Percentiles rank a stretch among this genome's conserved stretches.
phyloP scores from a whole-genome alignment of 139 green algal genomes.

The Chlamydomonas schloesseri region DNA sequence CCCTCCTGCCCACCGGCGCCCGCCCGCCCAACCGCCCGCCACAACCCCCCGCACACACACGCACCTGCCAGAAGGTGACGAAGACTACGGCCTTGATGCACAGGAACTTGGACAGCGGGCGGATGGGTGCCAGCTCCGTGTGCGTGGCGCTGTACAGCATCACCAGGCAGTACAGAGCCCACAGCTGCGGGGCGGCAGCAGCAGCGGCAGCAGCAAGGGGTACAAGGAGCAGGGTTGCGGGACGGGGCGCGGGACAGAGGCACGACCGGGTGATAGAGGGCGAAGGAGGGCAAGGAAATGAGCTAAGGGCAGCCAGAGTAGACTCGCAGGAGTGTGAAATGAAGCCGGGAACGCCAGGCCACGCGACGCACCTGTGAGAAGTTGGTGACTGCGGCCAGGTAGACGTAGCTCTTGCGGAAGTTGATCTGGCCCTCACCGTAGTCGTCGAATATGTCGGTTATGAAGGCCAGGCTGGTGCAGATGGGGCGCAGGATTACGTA shows the following conservation, averaged over 20 bases:
- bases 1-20: too few relatives aligned
- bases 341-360: too few relatives aligned
- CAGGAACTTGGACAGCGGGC: conserved; percentile 94
- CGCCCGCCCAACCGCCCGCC: not conserved
- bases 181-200: conserved; percentile 67
- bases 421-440: conserved; percentile 84
- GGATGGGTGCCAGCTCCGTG: conserved; percentile 90
- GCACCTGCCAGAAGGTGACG: conserved; percentile 94
- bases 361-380: conserved; percentile 65
- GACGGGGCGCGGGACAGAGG: too few relatives aligned
- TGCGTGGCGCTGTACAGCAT: conserved; percentile 90
- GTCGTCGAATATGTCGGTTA: conserved; percentile 73
- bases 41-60: not conserved
- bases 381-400: conserved; percentile 86
- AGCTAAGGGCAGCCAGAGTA: too few relatives aligned
- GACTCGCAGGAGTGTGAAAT: too few relatives aligned
- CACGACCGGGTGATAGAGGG: too few relatives aligned
- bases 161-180: conserved; percentile 96
- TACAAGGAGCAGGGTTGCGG: too few relatives aligned
- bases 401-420: conserved; percentile 82
- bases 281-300: too few relatives aligned
- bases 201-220: too few relatives aligned
- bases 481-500: conserved; percentile 94
- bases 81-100: conserved; percentile 97
- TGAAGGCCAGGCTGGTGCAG: conserved; percentile 74